Percentiles rank a stretch among this genome's conserved stretches.
phyloP scores from a whole-genome alignment of 108 stramenopile genomes.

The Nitzschia palea region DNA sequence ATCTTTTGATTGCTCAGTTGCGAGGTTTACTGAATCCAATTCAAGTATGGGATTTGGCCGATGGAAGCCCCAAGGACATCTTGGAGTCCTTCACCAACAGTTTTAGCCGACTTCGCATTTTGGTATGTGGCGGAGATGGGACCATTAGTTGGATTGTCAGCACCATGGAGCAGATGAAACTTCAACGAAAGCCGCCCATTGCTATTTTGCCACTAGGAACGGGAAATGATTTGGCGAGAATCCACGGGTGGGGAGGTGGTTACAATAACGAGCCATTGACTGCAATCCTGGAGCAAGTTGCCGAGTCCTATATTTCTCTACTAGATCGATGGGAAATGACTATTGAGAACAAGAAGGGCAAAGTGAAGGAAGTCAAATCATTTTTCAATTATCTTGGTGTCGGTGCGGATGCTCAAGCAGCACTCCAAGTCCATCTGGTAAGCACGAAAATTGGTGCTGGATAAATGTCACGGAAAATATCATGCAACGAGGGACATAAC shows the following conservation, averaged over 20 bases:
- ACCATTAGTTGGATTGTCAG: slow-evolving; percentile 92
- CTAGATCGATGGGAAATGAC: slow-evolving; percentile 86
- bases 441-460: not conserved
- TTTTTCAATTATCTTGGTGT: slow-evolving; percentile 91
- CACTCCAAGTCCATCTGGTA: slow-evolving; percentile 79
- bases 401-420: slow-evolving; percentile 89
- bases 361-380: slow-evolving; percentile 49
- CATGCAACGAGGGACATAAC: not conserved
- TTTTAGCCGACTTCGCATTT: slow-evolving; percentile 66
- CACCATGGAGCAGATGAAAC: slow-evolving; percentile 74
- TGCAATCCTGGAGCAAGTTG: slow-evolving; percentile 68
- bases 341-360: slow-evolving; percentile 48
- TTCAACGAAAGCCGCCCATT: slow-evolving; percentile 85
- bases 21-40: slow-evolving; percentile 81
- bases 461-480: no score
- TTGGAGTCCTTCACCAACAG: slow-evolving; percentile 65
- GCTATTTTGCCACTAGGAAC: slow-evolving; percentile 91
- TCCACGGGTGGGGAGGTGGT: slow-evolving; percentile 87
- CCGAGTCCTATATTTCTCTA: slow-evolving; percentile 73
- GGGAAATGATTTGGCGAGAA: slow-evolving; percentile 85
- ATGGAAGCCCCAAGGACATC: slow-evolving; percentile 75
- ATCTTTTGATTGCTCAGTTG: slow-evolving; percentile 78
- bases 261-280: slow-evolving; percentile 85
- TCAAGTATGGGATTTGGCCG: slow-evolving; percentile 89
- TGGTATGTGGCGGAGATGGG: slow-evolving; percentile 92